A percentile compares a stretch with the other conserved stretches of the same genome.
These are phyloP conservation scores for Leptodermis oblonga DNA, from an alignment of 257 asterid species.

Conservation along the genomic window DNA sequence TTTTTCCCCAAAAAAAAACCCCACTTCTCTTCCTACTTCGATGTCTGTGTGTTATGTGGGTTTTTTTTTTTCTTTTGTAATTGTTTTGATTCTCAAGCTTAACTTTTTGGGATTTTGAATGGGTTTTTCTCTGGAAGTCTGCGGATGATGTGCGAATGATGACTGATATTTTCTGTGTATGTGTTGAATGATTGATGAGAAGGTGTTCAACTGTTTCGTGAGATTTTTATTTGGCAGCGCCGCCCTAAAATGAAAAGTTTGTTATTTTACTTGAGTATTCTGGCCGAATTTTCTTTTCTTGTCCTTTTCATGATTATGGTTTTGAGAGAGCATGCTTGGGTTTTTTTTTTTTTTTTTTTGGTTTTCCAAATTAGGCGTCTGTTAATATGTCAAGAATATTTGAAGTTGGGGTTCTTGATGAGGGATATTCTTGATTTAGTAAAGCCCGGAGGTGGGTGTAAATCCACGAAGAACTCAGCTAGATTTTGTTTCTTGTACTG, in stretches of 20 bases:
- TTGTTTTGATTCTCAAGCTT: not conserved
- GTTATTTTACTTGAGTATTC: not conserved
- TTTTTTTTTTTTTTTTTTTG: too few species aligned
- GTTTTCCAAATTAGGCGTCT: not conserved
- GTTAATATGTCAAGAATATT: not conserved
- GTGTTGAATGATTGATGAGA: not conserved
- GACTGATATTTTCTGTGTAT: not conserved
- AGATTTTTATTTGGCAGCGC: not conserved
- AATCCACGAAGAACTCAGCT: not conserved
- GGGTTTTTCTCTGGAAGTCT: not conserved
- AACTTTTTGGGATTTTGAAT: too few species aligned
- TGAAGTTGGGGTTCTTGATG: slow-evolving; percentile 7
- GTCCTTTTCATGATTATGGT: not conserved
- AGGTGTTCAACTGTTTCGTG: not conserved
- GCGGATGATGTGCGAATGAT: too few species aligned
- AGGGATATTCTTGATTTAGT: slow-evolving; percentile 11
- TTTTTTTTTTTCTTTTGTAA: not conserved
- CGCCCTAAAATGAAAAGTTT: not conserved
- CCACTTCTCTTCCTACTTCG: not conserved
- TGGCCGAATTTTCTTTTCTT: not conserved
- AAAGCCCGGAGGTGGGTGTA: not conserved
- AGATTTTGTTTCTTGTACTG: not conserved
- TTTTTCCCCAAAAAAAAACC: not conserved
- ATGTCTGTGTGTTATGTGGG: not conserved
- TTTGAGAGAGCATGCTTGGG: not conserved